Conservation (phyloP, 1,284 basidiomycete species). For the Moesziomyces sp. region DNA sequence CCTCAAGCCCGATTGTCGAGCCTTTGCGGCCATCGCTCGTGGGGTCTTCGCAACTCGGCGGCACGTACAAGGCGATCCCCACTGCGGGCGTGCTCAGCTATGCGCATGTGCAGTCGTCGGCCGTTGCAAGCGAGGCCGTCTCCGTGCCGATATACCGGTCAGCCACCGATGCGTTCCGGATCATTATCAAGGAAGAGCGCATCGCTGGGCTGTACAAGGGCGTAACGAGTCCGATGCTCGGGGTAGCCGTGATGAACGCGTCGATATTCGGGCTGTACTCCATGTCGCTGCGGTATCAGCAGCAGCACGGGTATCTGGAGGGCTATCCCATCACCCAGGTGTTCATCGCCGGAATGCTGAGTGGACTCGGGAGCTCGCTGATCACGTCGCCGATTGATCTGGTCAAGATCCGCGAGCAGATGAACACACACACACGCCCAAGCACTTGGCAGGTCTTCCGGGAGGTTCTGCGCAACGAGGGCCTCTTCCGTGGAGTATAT, state of each 20-base stretch:
- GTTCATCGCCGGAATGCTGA: constrained; percentile 53
- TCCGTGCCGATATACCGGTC: constrained; percentile 40
- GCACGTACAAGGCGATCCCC: background rate
- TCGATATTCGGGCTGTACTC: constrained; percentile 61
- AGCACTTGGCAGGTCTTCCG: constrained; percentile 33
- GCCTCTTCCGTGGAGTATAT: constrained; percentile 42
- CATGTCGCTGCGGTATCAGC: constrained; percentile 41
- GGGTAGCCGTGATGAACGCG: constrained; percentile 65
- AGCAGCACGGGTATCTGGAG: constrained; percentile 3
- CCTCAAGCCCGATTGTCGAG: constrained; percentile 3
- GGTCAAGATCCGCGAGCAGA: constrained; percentile 64
- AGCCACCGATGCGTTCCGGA: constrained; percentile 54
- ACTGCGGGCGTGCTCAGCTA: background rate
- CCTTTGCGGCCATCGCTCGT: too few species aligned
- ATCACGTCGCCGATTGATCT: constrained; percentile 62
- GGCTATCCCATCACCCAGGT: constrained; percentile 28
- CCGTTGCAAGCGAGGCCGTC: background rate
- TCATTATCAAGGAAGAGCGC: constrained; percentile 56
- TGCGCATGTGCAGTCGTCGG: background rate
- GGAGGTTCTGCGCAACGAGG: constrained; percentile 31
- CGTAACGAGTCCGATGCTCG: constrained; percentile 56
- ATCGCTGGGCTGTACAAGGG: constrained; percentile 62
- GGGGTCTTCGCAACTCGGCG: too few species aligned
- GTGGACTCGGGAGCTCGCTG: constrained; percentile 49
- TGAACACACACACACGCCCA: constrained; percentile 8